Evolutionary conservation across 2,329 filamentous ascomycete species (phyloP), one percentile per base, ranked within the genome.

Genomic region (Cladosporium phlei): DNA sequence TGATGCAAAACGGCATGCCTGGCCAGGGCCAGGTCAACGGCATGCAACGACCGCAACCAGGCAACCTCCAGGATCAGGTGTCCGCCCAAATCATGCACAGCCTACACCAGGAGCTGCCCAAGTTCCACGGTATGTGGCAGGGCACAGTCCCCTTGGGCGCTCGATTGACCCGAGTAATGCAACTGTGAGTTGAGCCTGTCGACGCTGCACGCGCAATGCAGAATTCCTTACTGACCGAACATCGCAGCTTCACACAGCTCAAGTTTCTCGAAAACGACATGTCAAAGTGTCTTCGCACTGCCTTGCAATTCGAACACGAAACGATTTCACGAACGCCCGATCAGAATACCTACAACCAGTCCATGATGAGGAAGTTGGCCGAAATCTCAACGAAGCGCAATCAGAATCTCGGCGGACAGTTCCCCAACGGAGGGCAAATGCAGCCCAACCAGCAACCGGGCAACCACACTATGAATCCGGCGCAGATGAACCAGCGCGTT

Each of bases 121-220:
- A 49, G 25, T 50, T 60, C 24, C 48, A 53, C 25, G 47, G 47
- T 9, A 55, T 52, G n/a, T 66, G 64, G 64, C 63, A 66, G 53
- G 51, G 53, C 12, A 62, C 59, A 7, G 51, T 64, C 39, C 56
- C 62, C 25, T 28, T 56, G 9, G 50, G 55, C 22, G 55, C 59
- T 17, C 59, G 64, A 30, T 56, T 59, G 8, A 27, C 30, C 16
- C 50, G 48, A 25, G 55, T 63, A 28, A 57, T 66, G 53, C 62
- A 64, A 42, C 49, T 66, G 62, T 66, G 46, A 52, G 63, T 59
- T 9, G n/a, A n/a, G n/a, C n/a, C n/a, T n/a, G n/a, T n/a, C 12
- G 14, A 16, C 9, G 5, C 21, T 7, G n/a, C 25, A 9, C 17
- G n/a, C 32, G 32, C 22, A 30, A 25, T 12, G 20, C 28, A 33